These are phyloP conservation scores for Tanacetum coccineum DNA, from an alignment of 129 eudicot genomes.

Conservation along the genomic window DNA sequence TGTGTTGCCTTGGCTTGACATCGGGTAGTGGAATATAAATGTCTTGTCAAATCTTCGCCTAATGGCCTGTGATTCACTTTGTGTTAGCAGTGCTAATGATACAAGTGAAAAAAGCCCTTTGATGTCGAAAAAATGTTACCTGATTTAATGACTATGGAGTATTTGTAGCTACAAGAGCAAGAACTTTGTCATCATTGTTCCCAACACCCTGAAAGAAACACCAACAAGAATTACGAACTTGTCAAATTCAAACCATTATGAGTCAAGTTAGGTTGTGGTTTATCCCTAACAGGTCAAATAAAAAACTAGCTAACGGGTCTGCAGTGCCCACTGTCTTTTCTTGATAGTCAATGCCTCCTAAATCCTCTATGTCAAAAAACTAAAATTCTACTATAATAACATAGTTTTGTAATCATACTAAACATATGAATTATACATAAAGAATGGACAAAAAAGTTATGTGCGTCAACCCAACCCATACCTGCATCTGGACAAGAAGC, in stretches of 20 bases:
- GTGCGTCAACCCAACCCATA: slow-evolving; percentile 9
- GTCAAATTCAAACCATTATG: background rate
- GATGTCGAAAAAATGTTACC: slow-evolving; percentile 30
- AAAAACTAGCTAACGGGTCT: background rate
- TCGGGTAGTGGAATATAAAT: slow-evolving; percentile 61
- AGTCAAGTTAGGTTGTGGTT: background rate
- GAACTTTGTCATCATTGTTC: slow-evolving; percentile 56
- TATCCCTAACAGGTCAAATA: background rate
- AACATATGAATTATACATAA: background rate
- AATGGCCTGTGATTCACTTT: slow-evolving; percentile 41
- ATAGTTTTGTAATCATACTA: slow-evolving; percentile 6
- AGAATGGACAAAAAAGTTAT: background rate
- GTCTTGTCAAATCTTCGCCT: slow-evolving; percentile 57
- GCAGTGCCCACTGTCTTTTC: background rate
- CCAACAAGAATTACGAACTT: background rate
- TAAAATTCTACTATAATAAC: background rate
- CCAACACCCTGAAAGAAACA: slow-evolving; percentile 57
- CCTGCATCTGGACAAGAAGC: slow-evolving; percentile 84
- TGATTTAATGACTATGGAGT: slow-evolving; percentile 69
- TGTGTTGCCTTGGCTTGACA: slow-evolving; percentile 30
- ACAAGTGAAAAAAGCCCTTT: background rate
- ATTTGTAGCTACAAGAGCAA: slow-evolving; percentile 73
- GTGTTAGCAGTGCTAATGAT: background rate
- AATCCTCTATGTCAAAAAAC: background rate
- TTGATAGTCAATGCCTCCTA: background rate